phyloP scores from a whole-genome alignment of 2,329 filamentous ascomycete genomes.

The Alternaria tenuissima region DNA sequence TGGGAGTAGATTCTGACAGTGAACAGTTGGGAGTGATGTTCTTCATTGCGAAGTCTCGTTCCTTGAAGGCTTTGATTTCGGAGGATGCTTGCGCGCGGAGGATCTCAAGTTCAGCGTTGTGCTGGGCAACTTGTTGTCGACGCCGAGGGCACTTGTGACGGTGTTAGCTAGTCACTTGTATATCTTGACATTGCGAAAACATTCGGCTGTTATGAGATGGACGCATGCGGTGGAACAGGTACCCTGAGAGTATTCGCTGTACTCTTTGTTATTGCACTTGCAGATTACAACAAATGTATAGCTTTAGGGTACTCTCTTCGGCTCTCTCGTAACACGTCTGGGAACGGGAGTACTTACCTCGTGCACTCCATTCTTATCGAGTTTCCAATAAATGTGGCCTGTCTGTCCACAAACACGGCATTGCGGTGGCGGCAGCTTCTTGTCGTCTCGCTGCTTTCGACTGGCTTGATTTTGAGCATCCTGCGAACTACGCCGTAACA shows the following conservation, averaged over 20 bases:
- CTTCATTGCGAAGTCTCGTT: background rate
- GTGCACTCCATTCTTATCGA: background rate
- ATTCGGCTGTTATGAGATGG: background rate
- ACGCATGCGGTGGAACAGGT: background rate
- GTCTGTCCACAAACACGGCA: background rate
- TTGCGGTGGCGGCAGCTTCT: background rate
- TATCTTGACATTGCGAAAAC: background rate
- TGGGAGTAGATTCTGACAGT: background rate
- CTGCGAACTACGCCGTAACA: background rate
- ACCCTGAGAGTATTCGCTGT: background rate
- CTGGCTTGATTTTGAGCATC: background rate
- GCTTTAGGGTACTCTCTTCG: background rate
- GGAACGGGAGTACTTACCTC: background rate
- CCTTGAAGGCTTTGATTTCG: background rate
- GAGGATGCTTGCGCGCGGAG: background rate
- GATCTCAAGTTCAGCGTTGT: background rate
- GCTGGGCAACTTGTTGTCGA: background rate
- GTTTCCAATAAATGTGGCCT: background rate
- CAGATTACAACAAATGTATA: background rate
- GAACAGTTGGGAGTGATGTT: no score
- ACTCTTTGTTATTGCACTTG: no score
- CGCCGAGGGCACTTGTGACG: conserved; percentile 2
- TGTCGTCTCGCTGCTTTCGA: background rate
- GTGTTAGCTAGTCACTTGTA: background rate
- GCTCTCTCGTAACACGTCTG: background rate